These are phyloP conservation scores for Populus hybrid DNA, from an alignment of 441 rosid genomes.

Conservation along the genomic window DNA sequence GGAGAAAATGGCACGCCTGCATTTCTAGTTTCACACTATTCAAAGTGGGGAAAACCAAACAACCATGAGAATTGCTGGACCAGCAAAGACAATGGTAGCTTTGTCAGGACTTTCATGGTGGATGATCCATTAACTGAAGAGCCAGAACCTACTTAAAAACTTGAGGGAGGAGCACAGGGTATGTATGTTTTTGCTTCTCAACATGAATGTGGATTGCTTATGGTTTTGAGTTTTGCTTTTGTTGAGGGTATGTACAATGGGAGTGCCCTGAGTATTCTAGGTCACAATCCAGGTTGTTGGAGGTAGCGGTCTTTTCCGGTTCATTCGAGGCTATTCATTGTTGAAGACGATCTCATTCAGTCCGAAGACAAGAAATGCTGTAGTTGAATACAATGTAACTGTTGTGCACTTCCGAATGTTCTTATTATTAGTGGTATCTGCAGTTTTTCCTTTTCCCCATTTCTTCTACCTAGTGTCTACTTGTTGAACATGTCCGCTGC, in stretches of 20 bases:
- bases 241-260: conserved; percentile 30
- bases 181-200: conserved; percentile 33
- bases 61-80: conserved; percentile 35
- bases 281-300: conserved; percentile 38
- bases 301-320: conserved; percentile 33
- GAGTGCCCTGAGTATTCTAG: conserved; percentile 33
- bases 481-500: background rate
- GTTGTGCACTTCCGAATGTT: conserved; percentile 27
- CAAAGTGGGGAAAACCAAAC: conserved; percentile 46
- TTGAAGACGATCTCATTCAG: conserved; percentile 28
- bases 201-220: conserved; percentile 21
- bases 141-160: conserved; percentile 30
- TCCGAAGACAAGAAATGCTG: conserved; percentile 33
- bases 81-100: conserved; percentile 27
- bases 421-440: background rate
- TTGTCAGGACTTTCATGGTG: conserved; percentile 28
- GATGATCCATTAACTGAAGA: conserved; percentile 38
- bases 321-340: conserved; percentile 35
- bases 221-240: conserved; percentile 34
- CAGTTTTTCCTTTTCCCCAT: background rate
- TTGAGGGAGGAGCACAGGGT: conserved; percentile 36
- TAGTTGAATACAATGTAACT: conserved; percentile 34
- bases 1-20: conserved; percentile 51
- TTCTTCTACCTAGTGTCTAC: too few species aligned
- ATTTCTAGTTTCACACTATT: conserved; percentile 66